Conservation (phyloP, 1,284 basidiomycete genomes). For the Cryptococcus jaspeensis region DNA sequence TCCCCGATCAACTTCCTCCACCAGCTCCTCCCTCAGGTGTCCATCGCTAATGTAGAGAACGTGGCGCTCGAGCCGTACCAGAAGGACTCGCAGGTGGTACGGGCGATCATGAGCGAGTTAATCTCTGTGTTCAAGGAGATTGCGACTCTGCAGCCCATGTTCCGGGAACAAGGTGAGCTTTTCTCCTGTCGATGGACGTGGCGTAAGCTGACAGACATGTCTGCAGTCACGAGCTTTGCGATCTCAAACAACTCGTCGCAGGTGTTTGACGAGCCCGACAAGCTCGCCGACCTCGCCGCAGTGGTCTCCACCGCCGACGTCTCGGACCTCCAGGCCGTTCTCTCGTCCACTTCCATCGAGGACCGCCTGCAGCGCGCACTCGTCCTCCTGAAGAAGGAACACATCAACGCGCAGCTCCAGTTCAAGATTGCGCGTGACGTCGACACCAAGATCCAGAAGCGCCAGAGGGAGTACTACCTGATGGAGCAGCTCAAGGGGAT, state of each 20-base stretch:
- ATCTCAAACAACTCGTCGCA: conserved; percentile 95
- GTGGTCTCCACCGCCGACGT: conserved; percentile 92
- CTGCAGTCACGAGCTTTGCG: conserved; percentile 65
- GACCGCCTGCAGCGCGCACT: conserved; percentile 89
- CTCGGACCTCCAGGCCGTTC: conserved; percentile 86
- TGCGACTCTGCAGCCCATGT: conserved; percentile 92
- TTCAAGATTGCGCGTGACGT: conserved; percentile 93
- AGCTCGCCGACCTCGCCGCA: conserved; percentile 96
- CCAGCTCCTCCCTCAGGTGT: conserved; percentile 69
- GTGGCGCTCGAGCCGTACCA: conserved; percentile 77
- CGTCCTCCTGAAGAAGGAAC: conserved; percentile 93
- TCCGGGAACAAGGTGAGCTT: conserved; percentile 80
- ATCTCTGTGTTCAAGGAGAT: conserved; percentile 99
- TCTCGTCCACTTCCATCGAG: conserved; percentile 82
- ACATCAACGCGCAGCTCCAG: conserved; percentile 96
- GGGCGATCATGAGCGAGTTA: conserved; percentile 94
- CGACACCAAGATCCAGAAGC: conserved; percentile 93
- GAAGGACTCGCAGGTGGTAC: conserved; percentile 90
- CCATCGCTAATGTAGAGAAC: conserved; percentile 88
- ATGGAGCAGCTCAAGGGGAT: conserved; percentile 99
- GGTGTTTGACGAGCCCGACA: conserved; percentile 97
- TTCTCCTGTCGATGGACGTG: not conserved
- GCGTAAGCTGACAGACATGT: not conserved
- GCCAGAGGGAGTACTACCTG: conserved; percentile 95
- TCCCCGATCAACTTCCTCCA: conserved; percentile 72